Conservation (phyloP, 1,139 yeast species). For the Suhomyces anneliseae region DNA sequence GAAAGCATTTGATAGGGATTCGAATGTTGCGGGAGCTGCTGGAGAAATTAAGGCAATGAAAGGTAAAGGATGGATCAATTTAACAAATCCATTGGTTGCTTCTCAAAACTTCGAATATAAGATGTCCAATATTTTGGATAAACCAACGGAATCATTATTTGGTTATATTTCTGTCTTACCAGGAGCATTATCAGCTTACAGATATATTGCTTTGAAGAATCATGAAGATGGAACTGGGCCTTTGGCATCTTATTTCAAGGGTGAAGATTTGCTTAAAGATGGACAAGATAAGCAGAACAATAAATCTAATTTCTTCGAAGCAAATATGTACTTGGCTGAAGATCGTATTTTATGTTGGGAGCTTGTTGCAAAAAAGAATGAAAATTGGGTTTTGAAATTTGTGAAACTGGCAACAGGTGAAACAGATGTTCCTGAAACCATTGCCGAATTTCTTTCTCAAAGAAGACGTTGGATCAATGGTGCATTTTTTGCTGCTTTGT, state of each 20-base stretch:
- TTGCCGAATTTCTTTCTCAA: slow-evolving; percentile 90
- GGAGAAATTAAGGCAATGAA: slow-evolving; percentile 95
- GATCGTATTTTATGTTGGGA: slow-evolving; percentile 98
- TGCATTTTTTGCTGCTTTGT: slow-evolving; percentile 93
- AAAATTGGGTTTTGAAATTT: slow-evolving; percentile 89
- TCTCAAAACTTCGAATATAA: slow-evolving; percentile 97
- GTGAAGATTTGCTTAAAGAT: slow-evolving; percentile 60
- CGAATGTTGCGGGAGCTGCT: slow-evolving; percentile 97
- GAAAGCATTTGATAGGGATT: slow-evolving; percentile 95
- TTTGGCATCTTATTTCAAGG: slow-evolving; percentile 81
- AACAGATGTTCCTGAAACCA: slow-evolving; percentile 92
- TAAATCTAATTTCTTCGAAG: slow-evolving; percentile 78
- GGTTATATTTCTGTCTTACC: slow-evolving; percentile 95
- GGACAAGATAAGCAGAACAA: slow-evolving; percentile 33
- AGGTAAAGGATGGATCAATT: slow-evolving; percentile 77
- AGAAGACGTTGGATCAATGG: slow-evolving; percentile 98
- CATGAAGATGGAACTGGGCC: slow-evolving; percentile 95
- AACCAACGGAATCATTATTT: slow-evolving; percentile 89
- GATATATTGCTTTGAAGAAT: slow-evolving; percentile 83
- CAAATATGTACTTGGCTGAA: slow-evolving; percentile 96
- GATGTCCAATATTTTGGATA: slow-evolving; percentile 92
- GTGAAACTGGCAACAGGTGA: slow-evolving; percentile 95
- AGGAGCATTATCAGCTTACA: slow-evolving; percentile 93
- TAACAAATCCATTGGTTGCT: slow-evolving; percentile 89
- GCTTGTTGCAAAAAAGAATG: slow-evolving; percentile 80